A percentile compares a stretch with the other conserved stretches of the same genome.
Evolutionary conservation across 2,329 filamentous ascomycete species (phyloP).

Genomic region (Penicillium janthinellum): DNA sequence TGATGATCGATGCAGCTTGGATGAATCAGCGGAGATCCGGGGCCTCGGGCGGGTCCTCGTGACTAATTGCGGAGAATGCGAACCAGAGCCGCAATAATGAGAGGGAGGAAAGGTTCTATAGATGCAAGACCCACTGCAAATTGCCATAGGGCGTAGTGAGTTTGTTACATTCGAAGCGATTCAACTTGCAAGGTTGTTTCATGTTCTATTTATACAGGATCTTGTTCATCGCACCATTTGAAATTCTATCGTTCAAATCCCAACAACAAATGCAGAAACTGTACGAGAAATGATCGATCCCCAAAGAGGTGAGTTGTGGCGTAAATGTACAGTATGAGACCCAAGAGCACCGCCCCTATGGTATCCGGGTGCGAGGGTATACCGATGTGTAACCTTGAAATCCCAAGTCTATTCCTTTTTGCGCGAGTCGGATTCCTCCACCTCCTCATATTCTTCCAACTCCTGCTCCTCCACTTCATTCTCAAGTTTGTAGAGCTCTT

Average conservation of each 20-base stretch:
- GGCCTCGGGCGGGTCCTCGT: constrained; percentile 8
- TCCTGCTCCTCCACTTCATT: constrained; percentile 41
- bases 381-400: not conserved
- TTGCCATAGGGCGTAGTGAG: too few relatives aligned
- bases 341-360: not conserved
- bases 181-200: not conserved
- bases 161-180: not conserved
- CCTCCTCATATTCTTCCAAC: constrained; percentile 35
- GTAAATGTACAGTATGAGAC: constrained; percentile 7
- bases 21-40: constrained; percentile 16
- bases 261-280: constrained; percentile 11
- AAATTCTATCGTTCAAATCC: constrained; percentile 21
- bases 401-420: constrained; percentile 23
- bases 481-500: constrained; percentile 54
- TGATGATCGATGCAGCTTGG: constrained; percentile 8
- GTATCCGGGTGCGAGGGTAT: not conserved
- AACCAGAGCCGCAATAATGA: not conserved
- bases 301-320: constrained; percentile 5
- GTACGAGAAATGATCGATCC: constrained; percentile 14
- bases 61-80: constrained; percentile 14
- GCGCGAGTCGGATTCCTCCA: constrained; percentile 20
- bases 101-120: too few relatives aligned
- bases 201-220: constrained; percentile 23
- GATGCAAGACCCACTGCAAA: too few relatives aligned
- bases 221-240: not conserved